A percentile compares a stretch with the other conserved stretches of the same genome.
phyloP scores from a whole-genome alignment of 1,139 yeast species.

The Starmera stellimalicola region DNA sequence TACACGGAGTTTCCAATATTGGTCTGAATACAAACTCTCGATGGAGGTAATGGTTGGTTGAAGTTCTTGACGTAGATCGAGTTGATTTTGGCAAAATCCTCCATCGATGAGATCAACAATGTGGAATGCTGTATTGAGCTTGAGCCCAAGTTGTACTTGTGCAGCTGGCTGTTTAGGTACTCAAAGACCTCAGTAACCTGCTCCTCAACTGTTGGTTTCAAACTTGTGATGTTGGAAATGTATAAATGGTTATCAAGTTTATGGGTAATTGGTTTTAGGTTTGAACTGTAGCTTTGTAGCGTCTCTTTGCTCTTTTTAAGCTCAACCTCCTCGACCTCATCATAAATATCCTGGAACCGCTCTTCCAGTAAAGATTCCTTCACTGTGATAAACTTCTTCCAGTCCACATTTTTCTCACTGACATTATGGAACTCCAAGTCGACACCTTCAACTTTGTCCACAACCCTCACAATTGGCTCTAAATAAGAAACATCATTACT shows the following conservation, averaged over 20 bases:
- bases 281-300: not conserved
- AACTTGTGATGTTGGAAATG: constrained; percentile 41
- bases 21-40: constrained; percentile 77
- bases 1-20: constrained; percentile 27
- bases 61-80: constrained; percentile 47
- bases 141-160: constrained; percentile 21
- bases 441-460: constrained; percentile 24
- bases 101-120: constrained; percentile 56
- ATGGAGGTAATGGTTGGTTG: constrained; percentile 63
- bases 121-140: constrained; percentile 46
- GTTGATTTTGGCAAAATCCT: constrained; percentile 52
- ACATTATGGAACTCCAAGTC: constrained; percentile 16
- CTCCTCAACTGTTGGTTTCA: constrained; percentile 23
- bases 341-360: constrained; percentile 33
- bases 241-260: constrained; percentile 28
- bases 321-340: constrained; percentile 4
- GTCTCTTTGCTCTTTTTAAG: not conserved
- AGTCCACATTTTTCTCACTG: constrained; percentile 15
- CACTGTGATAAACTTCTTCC: constrained; percentile 21
- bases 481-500: constrained; percentile 63
- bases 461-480: constrained; percentile 29
- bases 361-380: constrained; percentile 29
- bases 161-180: constrained; percentile 29
- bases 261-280: constrained; percentile 10
- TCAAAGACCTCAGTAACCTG: constrained; percentile 42